A percentile compares a stretch with the other conserved stretches of the same genome.
These are phyloP conservation scores for Metschnikowia cubensis DNA, from an alignment of 805 yeast genomes.

Conservation along the genomic window DNA sequence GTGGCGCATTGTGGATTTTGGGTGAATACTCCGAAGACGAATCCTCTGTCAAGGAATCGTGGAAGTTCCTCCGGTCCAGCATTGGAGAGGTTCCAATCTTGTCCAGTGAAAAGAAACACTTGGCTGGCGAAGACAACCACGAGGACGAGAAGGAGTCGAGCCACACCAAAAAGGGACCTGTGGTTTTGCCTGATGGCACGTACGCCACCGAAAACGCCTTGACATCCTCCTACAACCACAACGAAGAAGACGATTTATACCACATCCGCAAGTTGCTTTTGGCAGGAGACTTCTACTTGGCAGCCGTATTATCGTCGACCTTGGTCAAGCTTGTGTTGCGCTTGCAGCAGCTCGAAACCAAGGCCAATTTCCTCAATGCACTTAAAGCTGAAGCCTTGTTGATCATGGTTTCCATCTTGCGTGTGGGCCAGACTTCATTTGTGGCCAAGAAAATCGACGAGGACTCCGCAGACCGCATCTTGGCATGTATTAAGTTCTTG, in stretches of 20 bases:
- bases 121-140: constrained; percentile 23
- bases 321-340: constrained; percentile 84
- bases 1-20: constrained; percentile 92
- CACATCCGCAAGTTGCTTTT: constrained; percentile 79
- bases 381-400: constrained; percentile 92
- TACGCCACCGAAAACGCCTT: constrained; percentile 92
- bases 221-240: constrained; percentile 40
- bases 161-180: constrained; percentile 53
- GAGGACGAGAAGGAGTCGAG: constrained; percentile 11
- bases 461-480: constrained; percentile 92
- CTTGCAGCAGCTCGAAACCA: constrained; percentile 53
- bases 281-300: constrained; percentile 87
- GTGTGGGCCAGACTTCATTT: constrained; percentile 74
- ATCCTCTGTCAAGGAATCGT: constrained; percentile 68
- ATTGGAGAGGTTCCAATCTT: constrained; percentile 91
- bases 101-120: constrained; percentile 56
- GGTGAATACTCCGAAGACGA: constrained; percentile 86
- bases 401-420: constrained; percentile 83
- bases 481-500: constrained; percentile 79
- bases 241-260: constrained; percentile 48
- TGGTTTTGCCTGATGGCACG: constrained; percentile 96
- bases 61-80: constrained; percentile 80
- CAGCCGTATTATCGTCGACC: constrained; percentile 82
- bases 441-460: constrained; percentile 83
- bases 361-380: constrained; percentile 65